Base-by-base conservation (phyloP, 2,329 filamentous ascomycete genomes). In the Diaporthe sp. region DNA sequence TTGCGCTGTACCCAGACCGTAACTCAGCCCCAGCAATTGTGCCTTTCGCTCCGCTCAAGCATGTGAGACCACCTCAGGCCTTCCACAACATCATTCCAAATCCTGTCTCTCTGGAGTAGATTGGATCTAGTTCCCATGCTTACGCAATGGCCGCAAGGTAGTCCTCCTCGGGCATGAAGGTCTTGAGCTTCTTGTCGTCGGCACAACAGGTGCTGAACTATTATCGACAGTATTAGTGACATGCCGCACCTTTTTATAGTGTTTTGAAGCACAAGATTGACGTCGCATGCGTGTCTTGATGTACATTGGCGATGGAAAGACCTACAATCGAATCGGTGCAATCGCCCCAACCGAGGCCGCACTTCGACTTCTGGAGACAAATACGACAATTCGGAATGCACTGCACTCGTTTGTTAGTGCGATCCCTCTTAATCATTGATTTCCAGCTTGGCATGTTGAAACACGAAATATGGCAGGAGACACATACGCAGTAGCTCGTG, bases 171-270 rank as follows among this genome's bases (percentile, higher is more conserved):
- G 25, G 37, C 12, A 51, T 10, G 22, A 66, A 66, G 63, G 17
- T 8, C 10, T 37, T 5, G 13, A 37, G n/a, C 22, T 51, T 51
- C 42, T 66, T 51, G 17, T 51, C 30, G 22, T 66, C 61, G 44
- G 61, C 42, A 19, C 63, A 66, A 13, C 63, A 66, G 44, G 30
- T 51, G 30, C n/a, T 66, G 44, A 51, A 66, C 63, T 66, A 25
- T 35, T 1, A 27, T 66, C 19, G 30, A 15, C 7, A 51, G 13
- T 6, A 10, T 66, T 39, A 66, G 63, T 1, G 22, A 51, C 13
- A 8, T 7, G 12, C 4, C 4, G 22, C 32, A n/a, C 17, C 10
- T 0, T 15, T 51, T 7, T n/a, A 10, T 51, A 22, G 2, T 35
- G 7, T 9, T 2, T 51, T 8, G 2, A 15, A 32, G 6, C 25